These are phyloP conservation scores for Wickerhamiella domercqiae DNA, from an alignment of 805 yeast species.

Conservation along the genomic window DNA sequence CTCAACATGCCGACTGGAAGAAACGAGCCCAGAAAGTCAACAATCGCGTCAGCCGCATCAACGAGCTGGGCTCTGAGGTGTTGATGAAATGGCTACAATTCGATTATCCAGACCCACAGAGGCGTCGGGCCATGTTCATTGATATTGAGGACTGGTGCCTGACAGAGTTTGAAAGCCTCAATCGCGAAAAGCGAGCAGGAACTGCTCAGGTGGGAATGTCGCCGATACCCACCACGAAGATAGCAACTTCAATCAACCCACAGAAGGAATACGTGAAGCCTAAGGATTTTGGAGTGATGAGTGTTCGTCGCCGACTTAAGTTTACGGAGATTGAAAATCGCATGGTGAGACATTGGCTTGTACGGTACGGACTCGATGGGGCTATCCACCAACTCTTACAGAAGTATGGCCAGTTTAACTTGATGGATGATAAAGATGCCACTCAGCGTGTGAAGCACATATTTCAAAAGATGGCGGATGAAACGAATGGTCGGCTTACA, in stretches of 20 bases:
- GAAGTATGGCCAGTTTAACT: background rate
- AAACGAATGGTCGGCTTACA: background rate
- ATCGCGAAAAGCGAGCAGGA: background rate
- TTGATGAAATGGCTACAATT: conserved; percentile 1
- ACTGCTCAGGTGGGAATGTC: background rate
- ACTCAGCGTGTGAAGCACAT: background rate
- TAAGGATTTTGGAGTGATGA: background rate
- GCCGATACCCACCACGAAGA: background rate
- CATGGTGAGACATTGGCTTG: conserved; percentile 1
- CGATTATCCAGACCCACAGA: background rate
- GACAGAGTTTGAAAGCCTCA: background rate
- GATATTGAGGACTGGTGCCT: background rate
- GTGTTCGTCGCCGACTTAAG: background rate
- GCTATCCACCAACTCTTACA: background rate
- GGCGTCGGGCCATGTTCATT: background rate
- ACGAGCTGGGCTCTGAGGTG: background rate
- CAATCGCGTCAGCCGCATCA: background rate
- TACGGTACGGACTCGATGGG: background rate
- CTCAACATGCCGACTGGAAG: background rate
- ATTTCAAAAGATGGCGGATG: background rate
- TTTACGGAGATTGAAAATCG: background rate
- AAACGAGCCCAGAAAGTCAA: background rate
- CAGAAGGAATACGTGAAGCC: background rate
- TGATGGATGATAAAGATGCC: background rate
- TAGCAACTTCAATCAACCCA: background rate